These are phyloP conservation scores for Mortierella sp. DNA, from an alignment of 371 early-diverging fungal species.

Conservation along the genomic window DNA sequence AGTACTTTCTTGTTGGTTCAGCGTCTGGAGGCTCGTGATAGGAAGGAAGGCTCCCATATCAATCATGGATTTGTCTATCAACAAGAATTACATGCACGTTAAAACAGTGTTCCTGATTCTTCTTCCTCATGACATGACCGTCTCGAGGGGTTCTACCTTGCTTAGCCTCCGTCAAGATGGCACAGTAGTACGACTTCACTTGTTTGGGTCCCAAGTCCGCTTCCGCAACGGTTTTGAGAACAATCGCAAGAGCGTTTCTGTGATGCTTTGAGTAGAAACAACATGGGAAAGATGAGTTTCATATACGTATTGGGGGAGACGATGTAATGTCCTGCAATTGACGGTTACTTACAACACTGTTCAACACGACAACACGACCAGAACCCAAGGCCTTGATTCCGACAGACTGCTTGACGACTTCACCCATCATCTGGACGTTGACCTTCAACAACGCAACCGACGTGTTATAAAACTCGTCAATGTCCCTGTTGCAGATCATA, in stretches of 20 bases:
- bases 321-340: neutral
- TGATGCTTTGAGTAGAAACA: slow-evolving; percentile 63
- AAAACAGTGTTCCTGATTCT: no score
- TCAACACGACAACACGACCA: slow-evolving; percentile 81
- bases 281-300: neutral
- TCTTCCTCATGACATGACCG: no score
- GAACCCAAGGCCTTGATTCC: slow-evolving; percentile 72
- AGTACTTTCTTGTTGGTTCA: slow-evolving; percentile 56
- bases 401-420: slow-evolving; percentile 65
- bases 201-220: slow-evolving; percentile 45
- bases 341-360: slow-evolving; percentile 64
- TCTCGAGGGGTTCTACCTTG: no score
- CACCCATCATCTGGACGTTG: slow-evolving; percentile 70
- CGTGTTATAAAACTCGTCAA: slow-evolving; percentile 77
- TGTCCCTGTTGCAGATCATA: slow-evolving; percentile 83
- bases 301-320: neutral
- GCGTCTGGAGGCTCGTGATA: slow-evolving; percentile 65
- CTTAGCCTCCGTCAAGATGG: slow-evolving; percentile 54
- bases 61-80: slow-evolving; percentile 7
- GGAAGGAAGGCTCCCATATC: slow-evolving; percentile 64
- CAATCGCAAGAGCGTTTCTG: slow-evolving; percentile 74
- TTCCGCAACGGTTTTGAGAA: slow-evolving; percentile 59
- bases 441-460: slow-evolving; percentile 68
- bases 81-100: no score
- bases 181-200: slow-evolving; percentile 62